phyloP scores from a whole-genome alignment of 129 eudicot genomes.

The Smallanthus sonchifolius region DNA sequence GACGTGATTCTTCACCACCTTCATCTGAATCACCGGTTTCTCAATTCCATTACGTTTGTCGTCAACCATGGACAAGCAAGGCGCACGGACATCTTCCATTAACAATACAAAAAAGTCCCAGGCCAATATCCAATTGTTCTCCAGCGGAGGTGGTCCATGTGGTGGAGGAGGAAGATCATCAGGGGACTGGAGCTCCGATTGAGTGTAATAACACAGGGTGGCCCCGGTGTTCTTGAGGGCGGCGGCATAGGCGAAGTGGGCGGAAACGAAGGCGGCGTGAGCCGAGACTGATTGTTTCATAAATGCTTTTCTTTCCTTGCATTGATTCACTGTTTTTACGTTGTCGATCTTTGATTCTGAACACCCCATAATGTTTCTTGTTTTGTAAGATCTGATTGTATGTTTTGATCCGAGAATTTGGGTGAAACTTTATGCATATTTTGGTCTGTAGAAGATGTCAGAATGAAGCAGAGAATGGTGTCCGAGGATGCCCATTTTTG shows the following conservation, averaged over 20 bases:
- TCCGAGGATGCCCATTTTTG: not conserved
- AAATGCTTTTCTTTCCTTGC: conserved; percentile 55
- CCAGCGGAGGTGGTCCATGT: not conserved
- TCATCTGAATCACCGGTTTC: conserved; percentile 27
- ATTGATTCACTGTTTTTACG: conserved; percentile 47
- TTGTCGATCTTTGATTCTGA: conserved; percentile 77
- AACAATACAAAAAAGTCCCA: conserved; percentile 55
- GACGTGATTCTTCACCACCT: conserved; percentile 24
- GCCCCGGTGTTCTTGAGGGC: conserved; percentile 74
- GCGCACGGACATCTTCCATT: conserved; percentile 36
- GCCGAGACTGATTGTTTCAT: conserved; percentile 64
- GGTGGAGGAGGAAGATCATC: not conserved
- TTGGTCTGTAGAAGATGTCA: not conserved
- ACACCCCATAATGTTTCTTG: conserved; percentile 59
- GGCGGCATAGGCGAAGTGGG: conserved; percentile 48
- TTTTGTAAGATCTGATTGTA: conserved; percentile 10
- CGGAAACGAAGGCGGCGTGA: conserved; percentile 61
- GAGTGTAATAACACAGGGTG: conserved; percentile 62
- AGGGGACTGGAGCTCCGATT: conserved; percentile 38
- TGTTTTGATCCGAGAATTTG: not conserved
- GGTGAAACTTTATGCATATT: not conserved
- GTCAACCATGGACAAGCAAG: conserved; percentile 25
- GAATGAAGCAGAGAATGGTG: not conserved
- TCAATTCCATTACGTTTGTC: conserved; percentile 21
- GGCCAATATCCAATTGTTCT: not conserved